Conservation (phyloP, 192 early-diverging fungal genomes). For the Rhizophagus sp. region DNA sequence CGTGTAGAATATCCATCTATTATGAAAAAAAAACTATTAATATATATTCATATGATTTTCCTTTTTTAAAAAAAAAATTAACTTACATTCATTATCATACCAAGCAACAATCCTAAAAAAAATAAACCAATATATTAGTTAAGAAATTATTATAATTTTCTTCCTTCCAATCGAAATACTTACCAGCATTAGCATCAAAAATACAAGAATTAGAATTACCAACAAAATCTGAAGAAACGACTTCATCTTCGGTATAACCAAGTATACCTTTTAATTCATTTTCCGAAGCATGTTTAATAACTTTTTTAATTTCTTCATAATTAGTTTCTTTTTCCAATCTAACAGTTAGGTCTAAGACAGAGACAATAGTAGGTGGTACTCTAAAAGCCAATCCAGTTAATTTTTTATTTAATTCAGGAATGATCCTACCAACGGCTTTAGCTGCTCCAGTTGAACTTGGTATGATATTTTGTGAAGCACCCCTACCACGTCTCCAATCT, state of each 20-base stretch:
- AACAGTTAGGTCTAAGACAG: slow-evolving; percentile 95
- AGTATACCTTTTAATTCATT: slow-evolving; percentile 83
- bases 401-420: slow-evolving; percentile 92
- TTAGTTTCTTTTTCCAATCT: slow-evolving; percentile 87
- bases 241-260: slow-evolving; percentile 86
- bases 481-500: slow-evolving; percentile 97
- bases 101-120: slow-evolving; percentile 77
- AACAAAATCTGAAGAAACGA: slow-evolving; percentile 95
- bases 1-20: neutral
- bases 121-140: neutral
- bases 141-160: neutral
- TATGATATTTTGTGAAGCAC: slow-evolving; percentile 95
- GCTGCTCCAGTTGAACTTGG: slow-evolving; percentile 97
- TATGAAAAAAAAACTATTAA: slow-evolving; percentile 32
- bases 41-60: neutral
- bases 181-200: slow-evolving; percentile 93
- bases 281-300: slow-evolving; percentile 85
- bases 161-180: neutral
- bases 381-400: slow-evolving; percentile 99
- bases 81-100: slow-evolving; percentile 68
- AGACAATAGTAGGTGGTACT: slow-evolving; percentile 90
- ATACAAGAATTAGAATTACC: slow-evolving; percentile 90
- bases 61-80: too few species aligned
- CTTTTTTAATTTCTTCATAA: slow-evolving; percentile 88
- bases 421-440: slow-evolving; percentile 98